Percentiles rank a stretch among this genome's conserved stretches.
These are phyloP conservation scores for Xylaria curta DNA, from an alignment of 495 filamentous ascomycete genomes.

Conservation along the genomic window DNA sequence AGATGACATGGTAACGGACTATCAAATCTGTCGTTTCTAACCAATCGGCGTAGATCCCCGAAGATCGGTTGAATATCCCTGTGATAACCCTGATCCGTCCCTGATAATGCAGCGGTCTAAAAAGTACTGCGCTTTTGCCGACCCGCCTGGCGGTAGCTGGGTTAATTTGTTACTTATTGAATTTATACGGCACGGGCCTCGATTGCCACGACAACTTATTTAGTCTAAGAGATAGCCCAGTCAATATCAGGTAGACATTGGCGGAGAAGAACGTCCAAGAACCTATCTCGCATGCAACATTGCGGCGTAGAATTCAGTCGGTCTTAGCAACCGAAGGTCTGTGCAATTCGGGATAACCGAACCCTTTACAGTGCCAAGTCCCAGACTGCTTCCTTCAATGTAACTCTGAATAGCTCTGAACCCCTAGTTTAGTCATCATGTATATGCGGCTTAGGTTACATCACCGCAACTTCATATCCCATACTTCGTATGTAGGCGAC, in stretches of 20 bases:
- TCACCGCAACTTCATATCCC: neutral
- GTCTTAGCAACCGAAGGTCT: neutral
- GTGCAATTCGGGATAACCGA: conserved; percentile 5
- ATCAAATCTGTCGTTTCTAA: neutral
- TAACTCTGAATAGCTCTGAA: neutral
- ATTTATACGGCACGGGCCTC: neutral
- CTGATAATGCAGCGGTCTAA: neutral
- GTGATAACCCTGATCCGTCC: neutral
- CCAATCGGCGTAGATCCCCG: neutral
- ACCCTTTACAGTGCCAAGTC: neutral
- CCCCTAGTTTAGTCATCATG: neutral
- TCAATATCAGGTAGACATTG: neutral
- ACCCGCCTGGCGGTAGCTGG: neutral
- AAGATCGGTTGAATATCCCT: neutral
- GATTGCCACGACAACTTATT: neutral
- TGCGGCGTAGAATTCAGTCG: neutral
- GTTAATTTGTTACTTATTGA: neutral
- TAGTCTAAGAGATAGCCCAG: neutral
- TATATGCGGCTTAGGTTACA: conserved; percentile 3
- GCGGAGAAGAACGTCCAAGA: neutral
- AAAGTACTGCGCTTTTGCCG: neutral
- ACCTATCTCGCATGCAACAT: neutral
- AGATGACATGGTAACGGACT: neutral
- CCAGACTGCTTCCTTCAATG: neutral
- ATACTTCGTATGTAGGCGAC: neutral